Percentiles rank a stretch among this genome's conserved stretches.
Evolutionary conservation across 345 rosid species (phyloP).

Genomic region (Hibiscus syriacus): DNA sequence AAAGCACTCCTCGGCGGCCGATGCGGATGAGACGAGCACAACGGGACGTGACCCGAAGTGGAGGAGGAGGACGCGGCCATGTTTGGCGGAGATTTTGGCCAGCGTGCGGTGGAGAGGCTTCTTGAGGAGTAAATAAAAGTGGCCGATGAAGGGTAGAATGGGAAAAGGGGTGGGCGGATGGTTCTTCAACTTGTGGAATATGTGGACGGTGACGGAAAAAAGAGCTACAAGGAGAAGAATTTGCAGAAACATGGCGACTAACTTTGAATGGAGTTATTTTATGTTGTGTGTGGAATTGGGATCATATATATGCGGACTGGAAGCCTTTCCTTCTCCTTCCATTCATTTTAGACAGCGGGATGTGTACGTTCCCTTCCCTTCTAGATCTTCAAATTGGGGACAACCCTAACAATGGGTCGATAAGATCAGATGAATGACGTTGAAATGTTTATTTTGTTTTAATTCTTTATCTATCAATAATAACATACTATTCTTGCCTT

Average conservation of each 20-base stretch:
- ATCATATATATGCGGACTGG: background rate
- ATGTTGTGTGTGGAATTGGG: background rate
- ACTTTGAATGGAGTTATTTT: background rate
- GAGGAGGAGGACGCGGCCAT: background rate
- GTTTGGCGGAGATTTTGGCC: background rate
- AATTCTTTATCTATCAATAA: too few relatives aligned
- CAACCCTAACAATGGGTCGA: too few relatives aligned
- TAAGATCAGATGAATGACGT: too few relatives aligned
- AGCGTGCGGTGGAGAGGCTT: background rate
- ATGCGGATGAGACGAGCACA: background rate
- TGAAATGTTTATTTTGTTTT: too few relatives aligned
- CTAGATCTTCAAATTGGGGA: background rate
- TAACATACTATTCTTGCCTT: too few relatives aligned
- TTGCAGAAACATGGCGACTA: background rate
- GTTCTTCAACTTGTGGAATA: background rate
- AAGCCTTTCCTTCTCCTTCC: background rate
- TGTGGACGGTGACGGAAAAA: background rate
- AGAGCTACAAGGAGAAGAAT: background rate
- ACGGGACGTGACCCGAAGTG: conserved; percentile 1
- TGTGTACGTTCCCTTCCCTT: background rate
- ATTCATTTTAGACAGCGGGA: background rate
- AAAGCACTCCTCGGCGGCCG: background rate
- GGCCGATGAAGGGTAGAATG: background rate
- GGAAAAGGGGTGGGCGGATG: background rate
- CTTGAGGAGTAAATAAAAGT: background rate